These are phyloP conservation scores for Canavalia gladiata DNA, from an alignment of 306 rosid genomes.

Conservation along the genomic window DNA sequence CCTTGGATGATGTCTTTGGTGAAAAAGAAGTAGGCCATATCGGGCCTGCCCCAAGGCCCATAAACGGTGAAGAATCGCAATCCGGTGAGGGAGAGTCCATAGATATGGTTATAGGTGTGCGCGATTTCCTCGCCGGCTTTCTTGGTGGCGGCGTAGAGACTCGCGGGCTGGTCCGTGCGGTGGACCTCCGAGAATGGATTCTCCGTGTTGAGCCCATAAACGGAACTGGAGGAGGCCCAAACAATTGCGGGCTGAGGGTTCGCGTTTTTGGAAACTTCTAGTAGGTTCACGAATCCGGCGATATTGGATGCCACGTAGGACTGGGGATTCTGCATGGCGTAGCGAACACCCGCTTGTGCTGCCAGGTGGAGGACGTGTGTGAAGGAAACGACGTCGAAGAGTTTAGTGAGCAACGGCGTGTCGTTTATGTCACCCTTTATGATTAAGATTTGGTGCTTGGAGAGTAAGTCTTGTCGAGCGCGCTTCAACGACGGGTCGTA, in stretches of 20 bases:
- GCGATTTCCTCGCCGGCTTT: conserved; percentile 95
- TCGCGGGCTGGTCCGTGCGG: conserved; percentile 81
- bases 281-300: conserved; percentile 86
- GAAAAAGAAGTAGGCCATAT: conserved; percentile 95
- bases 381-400: conserved; percentile 83
- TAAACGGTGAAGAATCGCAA: conserved; percentile 87
- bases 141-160: conserved; percentile 88
- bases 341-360: conserved; percentile 93
- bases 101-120: conserved; percentile 83
- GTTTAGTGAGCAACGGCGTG: conserved; percentile 66
- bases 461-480: conserved; percentile 63
- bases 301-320: conserved; percentile 81
- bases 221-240: conserved; percentile 91
- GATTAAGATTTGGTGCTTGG: conserved; percentile 66
- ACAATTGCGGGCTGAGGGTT: conserved; percentile 87
- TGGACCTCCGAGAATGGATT: conserved; percentile 79
- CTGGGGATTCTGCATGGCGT: conserved; percentile 93
- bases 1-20: conserved; percentile 80
- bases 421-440: conserved; percentile 86
- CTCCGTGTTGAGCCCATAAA: conserved; percentile 77
- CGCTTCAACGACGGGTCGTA: conserved; percentile 86
- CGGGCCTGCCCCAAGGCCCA: conserved; percentile 90
- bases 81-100: conserved; percentile 81
- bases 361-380: conserved; percentile 90
- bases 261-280: conserved; percentile 70